Percentiles rank a stretch among this genome's conserved stretches.
Evolutionary conservation across 768 basidiomycete genomes (phyloP).

Genomic region (Pholiota conissans): DNA sequence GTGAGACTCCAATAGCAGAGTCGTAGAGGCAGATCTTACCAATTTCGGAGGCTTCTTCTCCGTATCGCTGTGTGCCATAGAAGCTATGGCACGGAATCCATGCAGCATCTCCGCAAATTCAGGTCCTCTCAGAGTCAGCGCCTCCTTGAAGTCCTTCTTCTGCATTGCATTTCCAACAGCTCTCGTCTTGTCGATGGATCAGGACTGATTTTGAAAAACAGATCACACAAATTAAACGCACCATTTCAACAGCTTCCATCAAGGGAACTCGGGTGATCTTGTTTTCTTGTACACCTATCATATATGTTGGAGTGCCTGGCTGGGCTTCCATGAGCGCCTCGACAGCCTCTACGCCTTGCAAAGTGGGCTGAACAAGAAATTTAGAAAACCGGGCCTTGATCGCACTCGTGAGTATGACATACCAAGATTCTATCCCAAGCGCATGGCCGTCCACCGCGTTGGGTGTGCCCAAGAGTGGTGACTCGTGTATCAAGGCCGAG

Average conservation of each 20-base stretch:
- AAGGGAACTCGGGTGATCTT: slow-evolving; percentile 91
- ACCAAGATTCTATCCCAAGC: slow-evolving; percentile 93
- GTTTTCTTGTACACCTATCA: slow-evolving; percentile 96
- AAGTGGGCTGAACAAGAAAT: slow-evolving; percentile 64
- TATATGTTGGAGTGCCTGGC: slow-evolving; percentile 91
- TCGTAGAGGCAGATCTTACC: slow-evolving; percentile 30
- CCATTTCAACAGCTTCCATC: slow-evolving; percentile 91
- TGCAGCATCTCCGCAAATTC: slow-evolving; percentile 88
- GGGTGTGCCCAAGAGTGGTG: slow-evolving; percentile 95
- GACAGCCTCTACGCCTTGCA: slow-evolving; percentile 96
- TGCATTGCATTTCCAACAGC: slow-evolving; percentile 82
- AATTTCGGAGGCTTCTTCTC: slow-evolving; percentile 47
- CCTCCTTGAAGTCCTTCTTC: slow-evolving; percentile 80
- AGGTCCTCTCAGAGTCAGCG: slow-evolving; percentile 85
- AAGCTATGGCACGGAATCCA: slow-evolving; percentile 80
- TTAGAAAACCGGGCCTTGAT: no score
- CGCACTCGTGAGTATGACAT: no score
- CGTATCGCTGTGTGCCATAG: slow-evolving; percentile 47
- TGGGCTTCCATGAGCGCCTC: slow-evolving; percentile 83
- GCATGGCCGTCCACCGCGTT: slow-evolving; percentile 92
- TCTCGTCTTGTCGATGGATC: slow-evolving; percentile 60
- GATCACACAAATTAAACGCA: slow-evolving; percentile 24
- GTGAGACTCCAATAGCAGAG: neutral
- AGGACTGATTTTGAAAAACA: neutral
- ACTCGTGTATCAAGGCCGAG: slow-evolving; percentile 94